Conservation (phyloP, 306 rosid genomes). For the Trifolium dubium region DNA sequence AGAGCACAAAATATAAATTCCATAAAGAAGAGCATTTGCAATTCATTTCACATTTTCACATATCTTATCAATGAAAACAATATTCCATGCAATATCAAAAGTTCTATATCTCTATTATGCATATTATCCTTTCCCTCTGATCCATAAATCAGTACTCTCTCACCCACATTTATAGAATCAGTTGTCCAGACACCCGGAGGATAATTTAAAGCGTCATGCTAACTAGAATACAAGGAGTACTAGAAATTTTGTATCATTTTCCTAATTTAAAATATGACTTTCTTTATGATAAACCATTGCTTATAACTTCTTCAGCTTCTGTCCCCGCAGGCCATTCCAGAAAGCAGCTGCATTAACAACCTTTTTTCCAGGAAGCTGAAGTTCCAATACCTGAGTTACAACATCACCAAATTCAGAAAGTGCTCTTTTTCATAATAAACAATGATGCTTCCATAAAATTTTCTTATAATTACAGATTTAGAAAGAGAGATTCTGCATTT, state of each 20-base stretch:
- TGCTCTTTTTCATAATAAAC: constrained; percentile 1
- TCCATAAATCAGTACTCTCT: too few species aligned
- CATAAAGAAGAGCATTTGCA: too few species aligned
- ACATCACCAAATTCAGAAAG: constrained; percentile 34
- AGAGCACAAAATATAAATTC: too few species aligned
- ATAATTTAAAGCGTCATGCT: neutral
- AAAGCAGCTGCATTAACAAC: constrained; percentile 70
- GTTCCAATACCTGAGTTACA: constrained; percentile 66
- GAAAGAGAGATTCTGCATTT: constrained; percentile 23
- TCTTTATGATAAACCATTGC: constrained; percentile 30
- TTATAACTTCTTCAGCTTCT: constrained; percentile 65
- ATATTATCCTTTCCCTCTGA: too few species aligned
- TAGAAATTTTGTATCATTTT: too few species aligned
- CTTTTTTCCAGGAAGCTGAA: constrained; percentile 88
- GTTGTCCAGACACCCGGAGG: constrained; percentile 28
- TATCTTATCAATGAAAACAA: neutral
- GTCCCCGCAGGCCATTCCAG: constrained; percentile 93
- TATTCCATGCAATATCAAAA: too few species aligned
- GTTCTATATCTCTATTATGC: neutral
- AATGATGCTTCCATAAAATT: neutral
- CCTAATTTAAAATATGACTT: constrained; percentile 15
- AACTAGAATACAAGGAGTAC: too few species aligned
- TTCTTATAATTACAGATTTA: neutral
- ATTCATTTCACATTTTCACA: neutral
- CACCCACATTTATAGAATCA: neutral